Evolutionary conservation across 2,329 filamentous ascomycete genomes (phyloP).

Genomic region (Nemania bipapillata): DNA sequence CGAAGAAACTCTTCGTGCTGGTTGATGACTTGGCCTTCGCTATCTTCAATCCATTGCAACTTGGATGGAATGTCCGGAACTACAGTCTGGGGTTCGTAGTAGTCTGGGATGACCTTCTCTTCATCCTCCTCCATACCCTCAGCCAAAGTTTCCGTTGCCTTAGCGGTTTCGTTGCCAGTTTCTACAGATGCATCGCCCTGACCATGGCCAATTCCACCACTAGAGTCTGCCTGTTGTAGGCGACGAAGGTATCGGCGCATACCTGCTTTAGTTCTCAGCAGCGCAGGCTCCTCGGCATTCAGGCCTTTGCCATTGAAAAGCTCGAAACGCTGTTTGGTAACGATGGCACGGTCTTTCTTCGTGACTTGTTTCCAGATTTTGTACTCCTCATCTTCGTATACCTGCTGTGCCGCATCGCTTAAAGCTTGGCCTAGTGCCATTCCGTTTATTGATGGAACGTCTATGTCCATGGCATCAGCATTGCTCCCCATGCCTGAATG

Average conservation of each 20-base stretch:
- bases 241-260: slow-evolving; percentile 90
- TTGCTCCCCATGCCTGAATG: slow-evolving; percentile 76
- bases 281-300: slow-evolving; percentile 86
- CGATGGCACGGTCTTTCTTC: slow-evolving; percentile 89
- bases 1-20: slow-evolving; percentile 85
- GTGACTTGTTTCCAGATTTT: slow-evolving; percentile 99
- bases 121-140: slow-evolving; percentile 94
- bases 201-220: slow-evolving; percentile 55
- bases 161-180: slow-evolving; percentile 60
- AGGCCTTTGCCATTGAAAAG: slow-evolving; percentile 87
- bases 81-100: slow-evolving; percentile 87
- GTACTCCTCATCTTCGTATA: slow-evolving; percentile 91
- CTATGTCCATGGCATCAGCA: slow-evolving; percentile 86
- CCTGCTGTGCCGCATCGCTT: slow-evolving; percentile 75
- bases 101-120: slow-evolving; percentile 87
- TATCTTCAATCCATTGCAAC: slow-evolving; percentile 88
- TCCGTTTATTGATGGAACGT: slow-evolving; percentile 76
- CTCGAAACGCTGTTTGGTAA: slow-evolving; percentile 85
- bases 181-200: slow-evolving; percentile 60
- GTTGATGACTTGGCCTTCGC: slow-evolving; percentile 87
- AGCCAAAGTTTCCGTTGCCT: slow-evolving; percentile 79
- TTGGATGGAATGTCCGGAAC: slow-evolving; percentile 84
- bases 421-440: slow-evolving; percentile 72
- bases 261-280: slow-evolving; percentile 83
- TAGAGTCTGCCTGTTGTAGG: slow-evolving; percentile 73